Conservation (phyloP, 495 filamentous ascomycete genomes). For the Tuber brumale region DNA sequence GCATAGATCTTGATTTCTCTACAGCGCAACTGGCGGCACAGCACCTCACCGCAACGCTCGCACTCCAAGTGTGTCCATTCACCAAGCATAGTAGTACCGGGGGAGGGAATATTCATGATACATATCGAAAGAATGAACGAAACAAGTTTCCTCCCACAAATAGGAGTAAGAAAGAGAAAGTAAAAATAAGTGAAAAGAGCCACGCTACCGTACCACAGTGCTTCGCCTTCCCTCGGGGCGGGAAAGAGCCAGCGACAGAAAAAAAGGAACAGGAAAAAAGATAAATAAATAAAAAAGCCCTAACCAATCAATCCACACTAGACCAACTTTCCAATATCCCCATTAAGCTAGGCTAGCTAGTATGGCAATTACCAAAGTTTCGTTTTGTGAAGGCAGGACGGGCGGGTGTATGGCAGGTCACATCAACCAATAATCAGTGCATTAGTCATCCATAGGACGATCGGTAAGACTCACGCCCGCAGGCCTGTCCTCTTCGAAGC, state of each 20-base stretch:
- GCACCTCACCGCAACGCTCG: background rate
- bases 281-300: background rate
- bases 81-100: background rate
- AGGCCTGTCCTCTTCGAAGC: constrained; percentile 34
- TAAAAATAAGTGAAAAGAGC: background rate
- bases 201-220: background rate
- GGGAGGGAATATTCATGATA: background rate
- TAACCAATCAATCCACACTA: background rate
- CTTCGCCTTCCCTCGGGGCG: background rate
- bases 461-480: constrained; percentile 74
- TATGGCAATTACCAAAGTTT: background rate
- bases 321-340: background rate
- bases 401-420: background rate
- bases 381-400: background rate
- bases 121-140: background rate
- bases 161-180: background rate
- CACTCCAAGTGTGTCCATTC: background rate
- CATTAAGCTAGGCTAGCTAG: background rate
- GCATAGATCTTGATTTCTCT: background rate
- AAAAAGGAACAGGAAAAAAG: background rate
- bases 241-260: background rate
- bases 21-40: background rate
- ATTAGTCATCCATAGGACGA: constrained; percentile 75
- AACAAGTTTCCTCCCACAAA: background rate
- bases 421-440: background rate